Evolutionary conservation across 371 early-diverging fungal species (phyloP).

Genomic region (Apophysomyces trapeziformis): DNA sequence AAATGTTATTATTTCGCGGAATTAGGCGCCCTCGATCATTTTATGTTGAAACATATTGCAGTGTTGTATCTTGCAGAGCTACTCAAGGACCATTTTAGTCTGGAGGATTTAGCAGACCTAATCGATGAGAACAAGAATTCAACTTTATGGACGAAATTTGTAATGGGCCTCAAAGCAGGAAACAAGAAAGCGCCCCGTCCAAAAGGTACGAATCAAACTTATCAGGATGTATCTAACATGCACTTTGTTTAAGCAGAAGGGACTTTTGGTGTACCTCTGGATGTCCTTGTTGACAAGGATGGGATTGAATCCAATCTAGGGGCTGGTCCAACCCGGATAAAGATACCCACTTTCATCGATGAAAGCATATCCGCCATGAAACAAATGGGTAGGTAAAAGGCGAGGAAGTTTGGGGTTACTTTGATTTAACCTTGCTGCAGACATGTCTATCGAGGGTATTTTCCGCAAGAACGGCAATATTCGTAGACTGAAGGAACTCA

Average conservation of each 20-base stretch:
- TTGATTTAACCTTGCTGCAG: slow-evolving; percentile 35
- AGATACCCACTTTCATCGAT: slow-evolving; percentile 88
- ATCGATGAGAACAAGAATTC: slow-evolving; percentile 72
- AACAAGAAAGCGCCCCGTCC: slow-evolving; percentile 60
- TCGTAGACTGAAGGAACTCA: slow-evolving; percentile 76
- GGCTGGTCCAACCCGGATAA: slow-evolving; percentile 73
- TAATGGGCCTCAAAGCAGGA: slow-evolving; percentile 62
- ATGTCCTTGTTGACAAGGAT: slow-evolving; percentile 80
- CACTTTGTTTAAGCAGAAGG: slow-evolving; percentile 47
- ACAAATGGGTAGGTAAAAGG: slow-evolving; percentile 71
- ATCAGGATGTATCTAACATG: neutral
- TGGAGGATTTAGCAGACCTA: slow-evolving; percentile 74
- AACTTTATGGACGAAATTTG: slow-evolving; percentile 77
- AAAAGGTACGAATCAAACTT: slow-evolving; percentile 54
- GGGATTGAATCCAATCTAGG: slow-evolving; percentile 85
- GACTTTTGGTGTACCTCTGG: slow-evolving; percentile 92
- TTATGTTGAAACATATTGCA: slow-evolving; percentile 87
- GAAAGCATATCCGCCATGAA: slow-evolving; percentile 76
- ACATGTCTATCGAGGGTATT: slow-evolving; percentile 89
- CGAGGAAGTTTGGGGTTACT: neutral
- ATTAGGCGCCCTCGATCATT: slow-evolving; percentile 79
- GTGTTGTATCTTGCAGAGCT: slow-evolving; percentile 78
- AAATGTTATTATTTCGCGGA: slow-evolving; percentile 77
- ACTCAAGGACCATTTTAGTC: slow-evolving; percentile 63
- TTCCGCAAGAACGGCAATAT: slow-evolving; percentile 99